phyloP scores from a whole-genome alignment of 164 flowering plant genomes.

The Macadamia integrifolia region DNA sequence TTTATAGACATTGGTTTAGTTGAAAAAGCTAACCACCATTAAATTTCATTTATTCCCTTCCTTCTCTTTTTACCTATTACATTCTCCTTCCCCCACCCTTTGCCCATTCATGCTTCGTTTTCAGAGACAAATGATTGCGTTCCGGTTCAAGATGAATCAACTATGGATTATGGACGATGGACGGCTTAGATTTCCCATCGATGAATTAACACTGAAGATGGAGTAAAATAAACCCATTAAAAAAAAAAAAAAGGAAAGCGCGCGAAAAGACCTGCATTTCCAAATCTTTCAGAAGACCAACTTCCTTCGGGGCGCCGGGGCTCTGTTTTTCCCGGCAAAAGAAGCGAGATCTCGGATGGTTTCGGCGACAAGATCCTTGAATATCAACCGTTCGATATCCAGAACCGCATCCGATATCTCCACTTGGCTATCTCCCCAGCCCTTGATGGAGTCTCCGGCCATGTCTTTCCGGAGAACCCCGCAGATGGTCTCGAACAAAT shows the following conservation, averaged over 20 bases:
- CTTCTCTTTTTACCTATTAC: too few species aligned
- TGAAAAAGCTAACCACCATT: too few species aligned
- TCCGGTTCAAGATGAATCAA: too few species aligned
- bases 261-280: neutral
- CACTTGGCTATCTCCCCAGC: conserved; percentile 55
- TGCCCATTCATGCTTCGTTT: too few species aligned
- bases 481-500: conserved; percentile 47
- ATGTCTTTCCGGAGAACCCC: conserved; percentile 61
- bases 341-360: conserved; percentile 59
- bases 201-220: too few species aligned
- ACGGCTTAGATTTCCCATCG: too few species aligned
- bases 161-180: too few species aligned
- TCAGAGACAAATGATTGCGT: too few species aligned
- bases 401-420: conserved; percentile 64
- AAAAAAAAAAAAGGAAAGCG: neutral
- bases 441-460: conserved; percentile 38
- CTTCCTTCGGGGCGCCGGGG: conserved; percentile 44
- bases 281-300: conserved; percentile 41
- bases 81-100: too few species aligned
- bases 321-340: conserved; percentile 20
- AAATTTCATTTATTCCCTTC: too few species aligned
- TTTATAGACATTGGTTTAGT: too few species aligned
- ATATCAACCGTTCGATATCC: conserved; percentile 76
- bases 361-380: conserved; percentile 80
- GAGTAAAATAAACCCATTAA: conserved; percentile 44